These are phyloP conservation scores for Lycium barbarum DNA, from an alignment of 257 asterid genomes.

Conservation along the genomic window DNA sequence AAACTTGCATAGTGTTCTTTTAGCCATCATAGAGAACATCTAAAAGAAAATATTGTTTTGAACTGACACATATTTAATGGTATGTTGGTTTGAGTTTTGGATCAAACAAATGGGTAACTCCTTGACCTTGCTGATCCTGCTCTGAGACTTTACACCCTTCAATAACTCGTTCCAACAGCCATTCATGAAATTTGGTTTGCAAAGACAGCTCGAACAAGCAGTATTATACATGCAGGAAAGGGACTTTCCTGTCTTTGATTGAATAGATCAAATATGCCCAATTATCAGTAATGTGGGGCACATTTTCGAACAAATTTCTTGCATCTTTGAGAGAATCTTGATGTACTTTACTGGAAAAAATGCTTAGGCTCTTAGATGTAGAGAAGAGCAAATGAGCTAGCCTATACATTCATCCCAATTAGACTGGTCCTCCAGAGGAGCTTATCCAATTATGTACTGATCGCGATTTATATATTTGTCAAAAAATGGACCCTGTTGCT, in stretches of 20 bases:
- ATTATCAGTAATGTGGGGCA: slow-evolving; percentile 49
- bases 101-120: slow-evolving; percentile 58
- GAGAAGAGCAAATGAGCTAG: slow-evolving; percentile 84
- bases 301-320: slow-evolving; percentile 63
- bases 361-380: slow-evolving; percentile 62
- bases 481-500: neutral
- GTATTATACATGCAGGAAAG: slow-evolving; percentile 75
- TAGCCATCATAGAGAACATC: neutral
- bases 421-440: slow-evolving; percentile 48
- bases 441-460: slow-evolving; percentile 34
- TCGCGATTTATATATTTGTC: no score
- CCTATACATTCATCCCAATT: slow-evolving; percentile 78
- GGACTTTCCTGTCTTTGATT: slow-evolving; percentile 55
- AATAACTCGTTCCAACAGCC: slow-evolving; percentile 80
- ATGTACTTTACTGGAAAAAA: slow-evolving; percentile 57
- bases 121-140: slow-evolving; percentile 90
- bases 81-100: neutral
- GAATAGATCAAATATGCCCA: slow-evolving; percentile 64
- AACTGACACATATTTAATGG: neutral
- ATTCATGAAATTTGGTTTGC: slow-evolving; percentile 73
- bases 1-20: neutral
- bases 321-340: slow-evolving; percentile 72
- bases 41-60: neutral
- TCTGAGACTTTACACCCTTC: slow-evolving; percentile 67
- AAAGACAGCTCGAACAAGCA: slow-evolving; percentile 74